Conservation (phyloP, 2,329 filamentous ascomycete genomes). For the Fusarium sp. region DNA sequence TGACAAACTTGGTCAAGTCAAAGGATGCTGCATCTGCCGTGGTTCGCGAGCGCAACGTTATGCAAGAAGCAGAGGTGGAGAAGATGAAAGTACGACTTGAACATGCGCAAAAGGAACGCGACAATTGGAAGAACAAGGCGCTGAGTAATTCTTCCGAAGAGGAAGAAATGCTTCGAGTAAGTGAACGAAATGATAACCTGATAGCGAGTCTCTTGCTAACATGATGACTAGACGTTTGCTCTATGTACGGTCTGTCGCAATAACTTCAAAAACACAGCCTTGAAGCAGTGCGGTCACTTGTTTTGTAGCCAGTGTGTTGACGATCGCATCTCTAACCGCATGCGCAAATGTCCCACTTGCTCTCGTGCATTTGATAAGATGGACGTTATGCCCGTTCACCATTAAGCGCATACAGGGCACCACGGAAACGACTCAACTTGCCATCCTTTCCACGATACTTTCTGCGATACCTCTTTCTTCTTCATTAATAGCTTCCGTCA, state of each 20-base stretch:
- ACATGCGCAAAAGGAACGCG: slow-evolving; percentile 82
- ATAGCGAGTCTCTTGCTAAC: slow-evolving; percentile 35
- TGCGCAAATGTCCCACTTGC: slow-evolving; percentile 95
- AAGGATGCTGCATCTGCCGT: slow-evolving; percentile 73
- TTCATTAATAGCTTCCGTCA: slow-evolving; percentile 43
- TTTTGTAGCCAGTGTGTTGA: slow-evolving; percentile 94
- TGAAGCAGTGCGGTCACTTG: slow-evolving; percentile 94
- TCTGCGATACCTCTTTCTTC: slow-evolving; percentile 43
- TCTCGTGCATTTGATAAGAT: slow-evolving; percentile 90
- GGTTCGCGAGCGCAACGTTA: slow-evolving; percentile 67
- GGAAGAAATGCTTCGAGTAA: slow-evolving; percentile 86
- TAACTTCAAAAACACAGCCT: slow-evolving; percentile 92
- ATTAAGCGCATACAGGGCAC: slow-evolving; percentile 41
- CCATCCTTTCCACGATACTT: slow-evolving; percentile 22
- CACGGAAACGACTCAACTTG: slow-evolving; percentile 16
- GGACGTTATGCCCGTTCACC: slow-evolving; percentile 83
- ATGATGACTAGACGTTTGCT: slow-evolving; percentile 49
- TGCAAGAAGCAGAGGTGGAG: slow-evolving; percentile 80
- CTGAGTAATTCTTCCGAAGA: slow-evolving; percentile 83
- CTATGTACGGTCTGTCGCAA: slow-evolving; percentile 93
- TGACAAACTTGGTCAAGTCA: slow-evolving; percentile 77
- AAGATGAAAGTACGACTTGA: slow-evolving; percentile 81
- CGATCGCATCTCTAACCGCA: slow-evolving; percentile 86
- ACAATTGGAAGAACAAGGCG: slow-evolving; percentile 86
- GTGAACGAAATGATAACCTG: slow-evolving; percentile 50